A percentile compares a stretch with the other conserved stretches of the same genome.
Evolutionary conservation across 2,329 filamentous ascomycete genomes (phyloP).

Genomic region (Furcasterigmium furcatum): DNA sequence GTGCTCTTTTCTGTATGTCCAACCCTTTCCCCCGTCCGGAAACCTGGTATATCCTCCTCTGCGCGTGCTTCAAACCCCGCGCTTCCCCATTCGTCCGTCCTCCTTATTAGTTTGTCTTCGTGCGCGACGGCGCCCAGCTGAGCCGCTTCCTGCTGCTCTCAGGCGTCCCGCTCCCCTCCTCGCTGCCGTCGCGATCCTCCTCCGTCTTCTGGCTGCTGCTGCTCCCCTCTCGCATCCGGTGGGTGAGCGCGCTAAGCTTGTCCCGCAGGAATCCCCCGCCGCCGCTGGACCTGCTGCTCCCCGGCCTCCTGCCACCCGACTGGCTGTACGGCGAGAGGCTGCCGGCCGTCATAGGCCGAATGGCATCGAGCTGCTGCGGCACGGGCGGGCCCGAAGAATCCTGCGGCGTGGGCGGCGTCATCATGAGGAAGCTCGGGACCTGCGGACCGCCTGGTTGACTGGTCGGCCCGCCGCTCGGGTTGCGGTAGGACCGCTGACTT

Average conservation of each 20-base stretch:
- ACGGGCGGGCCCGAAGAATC: constrained; percentile 11
- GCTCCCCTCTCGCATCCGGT: constrained; percentile 15
- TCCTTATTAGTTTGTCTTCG: constrained; percentile 1
- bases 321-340: constrained; percentile 15
- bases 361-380: constrained; percentile 14
- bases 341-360: constrained; percentile 17
- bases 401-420: constrained; percentile 43
- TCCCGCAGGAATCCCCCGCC: constrained; percentile 28
- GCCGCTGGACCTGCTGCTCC: constrained; percentile 18
- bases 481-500: constrained; percentile 39
- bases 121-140: constrained; percentile 5
- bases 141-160: constrained; percentile 5
- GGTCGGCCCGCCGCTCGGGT: constrained; percentile 19
- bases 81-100: too few species aligned
- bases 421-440: constrained; percentile 39
- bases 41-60: too few species aligned
- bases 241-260: constrained; percentile 26
- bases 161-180: neutral
- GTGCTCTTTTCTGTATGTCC: too few species aligned
- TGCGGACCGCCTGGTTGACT: constrained; percentile 17
- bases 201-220: constrained; percentile 12
- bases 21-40: too few species aligned
- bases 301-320: constrained; percentile 3
- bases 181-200: constrained; percentile 10
- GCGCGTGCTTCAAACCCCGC: too few species aligned